phyloP scores from a whole-genome alignment of 1,284 basidiomycete species.

The Exobasidium rhododendri region DNA sequence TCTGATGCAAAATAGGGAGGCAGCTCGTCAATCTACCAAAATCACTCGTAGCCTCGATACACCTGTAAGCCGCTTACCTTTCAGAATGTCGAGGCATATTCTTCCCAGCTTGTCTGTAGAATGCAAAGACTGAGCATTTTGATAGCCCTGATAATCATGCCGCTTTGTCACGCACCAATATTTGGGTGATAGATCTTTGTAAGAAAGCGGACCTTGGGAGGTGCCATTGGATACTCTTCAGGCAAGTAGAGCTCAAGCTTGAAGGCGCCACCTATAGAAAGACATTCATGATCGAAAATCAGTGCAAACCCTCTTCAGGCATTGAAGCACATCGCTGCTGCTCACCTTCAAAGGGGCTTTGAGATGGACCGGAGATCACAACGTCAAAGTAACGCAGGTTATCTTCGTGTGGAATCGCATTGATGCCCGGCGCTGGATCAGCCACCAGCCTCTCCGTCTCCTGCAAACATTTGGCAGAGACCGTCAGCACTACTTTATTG shows the following conservation, averaged over 20 bases:
- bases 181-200: slow-evolving; percentile 99
- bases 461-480: slow-evolving; percentile 60
- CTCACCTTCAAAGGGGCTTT: slow-evolving; percentile 76
- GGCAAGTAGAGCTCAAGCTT: slow-evolving; percentile 94
- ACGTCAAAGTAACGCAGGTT: slow-evolving; percentile 99
- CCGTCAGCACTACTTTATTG: slow-evolving; percentile 1
- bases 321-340: background rate
- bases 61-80: slow-evolving; percentile 61
- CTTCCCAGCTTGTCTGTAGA: slow-evolving; percentile 86
- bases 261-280: slow-evolving; percentile 75
- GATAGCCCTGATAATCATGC: background rate
- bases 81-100: slow-evolving; percentile 96
- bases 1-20: slow-evolving; percentile 60
- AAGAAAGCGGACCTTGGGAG: slow-evolving; percentile 95
- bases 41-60: background rate
- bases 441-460: slow-evolving; percentile 94
- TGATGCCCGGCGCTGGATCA: slow-evolving; percentile 93
- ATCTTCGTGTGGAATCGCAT: slow-evolving; percentile 89
- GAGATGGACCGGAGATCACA: slow-evolving; percentile 86
- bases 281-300: no score
- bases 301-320: no score
- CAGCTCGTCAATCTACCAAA: no score
- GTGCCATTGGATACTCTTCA: slow-evolving; percentile 98
- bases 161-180: slow-evolving; percentile 67
- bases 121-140: background rate